Evolutionary conservation across 2,329 filamentous ascomycete genomes (phyloP).

Genomic region (Setomelanomma holmii): DNA sequence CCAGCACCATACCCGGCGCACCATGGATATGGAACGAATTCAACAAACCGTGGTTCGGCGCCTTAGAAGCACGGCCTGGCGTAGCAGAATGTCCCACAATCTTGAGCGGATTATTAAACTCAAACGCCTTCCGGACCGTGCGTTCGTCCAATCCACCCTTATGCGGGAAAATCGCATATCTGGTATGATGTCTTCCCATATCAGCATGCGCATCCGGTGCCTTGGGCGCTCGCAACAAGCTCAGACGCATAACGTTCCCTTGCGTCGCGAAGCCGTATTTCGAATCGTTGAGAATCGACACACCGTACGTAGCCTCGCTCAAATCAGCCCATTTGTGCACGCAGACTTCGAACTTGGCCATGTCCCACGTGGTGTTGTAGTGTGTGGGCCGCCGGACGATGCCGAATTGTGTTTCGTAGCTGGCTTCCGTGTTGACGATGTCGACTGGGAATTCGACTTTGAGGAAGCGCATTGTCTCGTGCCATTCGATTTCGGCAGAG

Average conservation of each 20-base stretch:
- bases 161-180: slow-evolving; percentile 91
- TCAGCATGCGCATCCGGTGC: slow-evolving; percentile 93
- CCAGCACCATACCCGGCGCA: slow-evolving; percentile 73
- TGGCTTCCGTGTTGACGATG: slow-evolving; percentile 87
- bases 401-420: slow-evolving; percentile 94
- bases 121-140: slow-evolving; percentile 83
- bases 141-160: slow-evolving; percentile 71
- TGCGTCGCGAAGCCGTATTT: slow-evolving; percentile 95
- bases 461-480: slow-evolving; percentile 95
- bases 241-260: slow-evolving; percentile 88
- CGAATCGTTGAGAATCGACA: slow-evolving; percentile 91
- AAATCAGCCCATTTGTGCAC: slow-evolving; percentile 94
- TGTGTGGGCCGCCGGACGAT: slow-evolving; percentile 89
- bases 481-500: slow-evolving; percentile 91
- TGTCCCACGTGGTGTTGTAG: slow-evolving; percentile 97
- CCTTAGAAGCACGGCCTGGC: slow-evolving; percentile 28
- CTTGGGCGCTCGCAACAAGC: slow-evolving; percentile 84
- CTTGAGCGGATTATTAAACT: slow-evolving; percentile 85
- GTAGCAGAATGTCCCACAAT: slow-evolving; percentile 54
- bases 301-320: slow-evolving; percentile 85
- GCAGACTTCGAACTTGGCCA: slow-evolving; percentile 98
- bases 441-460: slow-evolving; percentile 98
- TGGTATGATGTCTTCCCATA: slow-evolving; percentile 87
- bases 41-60: slow-evolving; percentile 35
- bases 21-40: slow-evolving; percentile 73